Evolutionary conservation across 2,329 filamentous ascomycete species (phyloP).

Genomic region (Diaporthe sp.): DNA sequence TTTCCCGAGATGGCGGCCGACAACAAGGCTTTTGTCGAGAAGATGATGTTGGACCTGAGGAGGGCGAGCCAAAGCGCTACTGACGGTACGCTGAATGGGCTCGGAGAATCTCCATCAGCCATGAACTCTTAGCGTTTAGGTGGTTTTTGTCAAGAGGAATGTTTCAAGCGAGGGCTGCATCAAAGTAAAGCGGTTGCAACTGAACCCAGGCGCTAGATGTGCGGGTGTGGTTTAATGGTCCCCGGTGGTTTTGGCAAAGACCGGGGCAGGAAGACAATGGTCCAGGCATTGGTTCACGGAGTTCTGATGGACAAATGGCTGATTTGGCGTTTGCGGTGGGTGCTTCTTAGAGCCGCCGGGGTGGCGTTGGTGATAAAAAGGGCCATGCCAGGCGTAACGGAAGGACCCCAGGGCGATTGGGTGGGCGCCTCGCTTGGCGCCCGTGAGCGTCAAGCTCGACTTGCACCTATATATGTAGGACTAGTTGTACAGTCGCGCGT

Average conservation of each 20-base stretch:
- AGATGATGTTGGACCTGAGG: constrained; percentile 66
- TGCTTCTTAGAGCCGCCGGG: neutral
- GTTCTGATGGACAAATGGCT: constrained; percentile 4
- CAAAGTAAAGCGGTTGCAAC: neutral
- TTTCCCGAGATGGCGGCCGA: constrained; percentile 57
- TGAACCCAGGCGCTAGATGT: too few relatives aligned
- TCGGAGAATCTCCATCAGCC: constrained; percentile 1
- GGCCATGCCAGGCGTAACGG: constrained; percentile 1
- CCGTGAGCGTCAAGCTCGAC: too few relatives aligned
- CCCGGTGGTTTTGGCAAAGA: neutral
- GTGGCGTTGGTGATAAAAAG: constrained; percentile 6
- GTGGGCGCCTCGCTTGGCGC: neutral
- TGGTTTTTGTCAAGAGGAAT: neutral
- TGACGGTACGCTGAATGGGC: neutral
- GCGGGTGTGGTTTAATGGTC: neutral
- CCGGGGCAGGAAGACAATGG: neutral
- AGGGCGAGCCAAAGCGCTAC: constrained; percentile 50
- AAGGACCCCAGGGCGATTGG: neutral
- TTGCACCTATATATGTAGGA: constrained; percentile 11
- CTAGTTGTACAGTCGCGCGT: constrained; percentile 2
- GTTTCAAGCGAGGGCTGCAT: neutral
- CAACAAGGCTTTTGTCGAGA: constrained; percentile 65
- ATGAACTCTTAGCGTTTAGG: neutral
- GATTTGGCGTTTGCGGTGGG: neutral
- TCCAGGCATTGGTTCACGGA: constrained; percentile 6